A percentile compares a stretch with the other conserved stretches of the same genome.
phyloP scores from a whole-genome alignment of 2,329 filamentous ascomycete species.

The Hypoxylon sp. region DNA sequence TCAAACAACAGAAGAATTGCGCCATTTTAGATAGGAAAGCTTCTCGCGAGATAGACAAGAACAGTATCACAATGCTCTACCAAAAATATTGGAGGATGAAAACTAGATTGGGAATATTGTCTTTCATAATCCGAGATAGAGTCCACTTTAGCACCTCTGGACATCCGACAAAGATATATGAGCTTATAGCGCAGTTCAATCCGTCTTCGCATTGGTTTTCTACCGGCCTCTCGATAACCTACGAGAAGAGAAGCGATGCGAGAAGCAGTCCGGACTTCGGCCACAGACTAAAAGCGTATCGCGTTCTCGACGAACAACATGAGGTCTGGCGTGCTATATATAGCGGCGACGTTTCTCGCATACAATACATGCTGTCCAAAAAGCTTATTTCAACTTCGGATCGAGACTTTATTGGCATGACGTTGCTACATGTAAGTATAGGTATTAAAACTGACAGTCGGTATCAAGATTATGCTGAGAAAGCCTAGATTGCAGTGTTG shows the following conservation, averaged over 20 bases:
- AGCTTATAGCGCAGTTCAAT: slow-evolving; percentile 26
- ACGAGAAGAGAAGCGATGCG: slow-evolving; percentile 27
- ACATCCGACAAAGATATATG: slow-evolving; percentile 14
- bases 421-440: slow-evolving; percentile 29
- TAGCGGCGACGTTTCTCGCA: background rate
- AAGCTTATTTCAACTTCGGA: slow-evolving; percentile 34
- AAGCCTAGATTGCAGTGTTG: background rate
- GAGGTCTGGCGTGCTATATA: slow-evolving; percentile 8
- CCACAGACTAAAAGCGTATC: slow-evolving; percentile 17
- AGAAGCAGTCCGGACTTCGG: slow-evolving; percentile 25
- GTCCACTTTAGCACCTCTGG: slow-evolving; percentile 15
- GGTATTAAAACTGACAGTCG: background rate
- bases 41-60: background rate
- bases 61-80: slow-evolving; percentile 15
- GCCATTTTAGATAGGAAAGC: background rate
- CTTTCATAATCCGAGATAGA: slow-evolving; percentile 12
- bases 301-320: slow-evolving; percentile 23
- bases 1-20: background rate
- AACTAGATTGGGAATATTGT: slow-evolving; percentile 17
- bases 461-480: slow-evolving; percentile 7
- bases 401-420: rapidly evolving
- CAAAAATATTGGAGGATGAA: background rate
- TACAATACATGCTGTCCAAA: slow-evolving; percentile 30
- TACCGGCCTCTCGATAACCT: slow-evolving; percentile 34
- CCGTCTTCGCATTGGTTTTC: slow-evolving; percentile 38